A percentile compares a stretch with the other conserved stretches of the same genome.
Evolutionary conservation across 2,329 filamentous ascomycete species (phyloP).

Genomic region (Dendryphion nanum): DNA sequence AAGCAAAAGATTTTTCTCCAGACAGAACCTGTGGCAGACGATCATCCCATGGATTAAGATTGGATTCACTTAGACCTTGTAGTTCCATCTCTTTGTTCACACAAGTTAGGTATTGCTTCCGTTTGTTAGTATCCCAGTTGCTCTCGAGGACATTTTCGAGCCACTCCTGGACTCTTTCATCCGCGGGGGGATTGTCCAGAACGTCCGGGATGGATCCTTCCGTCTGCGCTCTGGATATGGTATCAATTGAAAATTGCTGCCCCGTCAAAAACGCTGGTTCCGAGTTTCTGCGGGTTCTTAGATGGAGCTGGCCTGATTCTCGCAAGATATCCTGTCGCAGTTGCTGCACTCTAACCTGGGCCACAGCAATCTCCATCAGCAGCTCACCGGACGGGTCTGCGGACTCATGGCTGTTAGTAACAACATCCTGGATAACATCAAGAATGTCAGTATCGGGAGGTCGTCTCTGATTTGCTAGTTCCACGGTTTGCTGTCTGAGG

Average conservation of each 20-base stretch:
- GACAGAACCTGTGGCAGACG: too few relatives aligned
- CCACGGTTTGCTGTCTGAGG: background rate
- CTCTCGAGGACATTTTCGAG: background rate
- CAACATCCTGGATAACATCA: background rate
- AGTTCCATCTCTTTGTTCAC: too few relatives aligned
- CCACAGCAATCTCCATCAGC: background rate
- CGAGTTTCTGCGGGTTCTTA: background rate
- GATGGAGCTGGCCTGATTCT: background rate
- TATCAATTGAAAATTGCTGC: background rate
- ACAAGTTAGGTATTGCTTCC: too few relatives aligned
- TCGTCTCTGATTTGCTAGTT: background rate
- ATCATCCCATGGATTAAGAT: too few relatives aligned
- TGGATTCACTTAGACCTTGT: too few relatives aligned
- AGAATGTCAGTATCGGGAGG: background rate
- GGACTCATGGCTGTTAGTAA: background rate
- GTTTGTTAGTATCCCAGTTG: too few relatives aligned
- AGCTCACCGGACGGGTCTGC: background rate
- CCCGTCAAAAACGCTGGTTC: background rate
- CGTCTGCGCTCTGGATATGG: background rate
- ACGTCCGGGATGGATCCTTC: background rate
- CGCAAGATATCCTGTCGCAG: background rate
- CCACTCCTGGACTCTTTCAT: background rate
- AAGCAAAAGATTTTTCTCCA: too few relatives aligned
- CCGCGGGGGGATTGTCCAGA: background rate
- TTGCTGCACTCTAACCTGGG: background rate